Evolutionary conservation across 1,284 basidiomycete species (phyloP).

Genomic region (Chalciporus sp.): DNA sequence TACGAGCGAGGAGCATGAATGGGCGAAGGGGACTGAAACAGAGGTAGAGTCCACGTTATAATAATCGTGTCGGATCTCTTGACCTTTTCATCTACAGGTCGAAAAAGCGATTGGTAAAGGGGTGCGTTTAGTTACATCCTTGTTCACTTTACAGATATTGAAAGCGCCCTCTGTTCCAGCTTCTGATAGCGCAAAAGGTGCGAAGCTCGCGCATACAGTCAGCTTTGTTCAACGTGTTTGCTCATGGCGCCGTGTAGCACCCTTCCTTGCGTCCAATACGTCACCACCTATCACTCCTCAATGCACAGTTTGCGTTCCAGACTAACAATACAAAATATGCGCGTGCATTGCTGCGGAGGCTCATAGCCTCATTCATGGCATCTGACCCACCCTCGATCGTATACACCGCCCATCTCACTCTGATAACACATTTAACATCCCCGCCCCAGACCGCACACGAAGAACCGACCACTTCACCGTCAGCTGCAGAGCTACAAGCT

Average conservation of each 20-base stretch:
- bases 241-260: conserved; percentile 42
- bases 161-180: conserved; percentile 37
- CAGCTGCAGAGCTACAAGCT: conserved; percentile 32
- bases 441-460: conserved; percentile 7
- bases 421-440: conserved; percentile 48
- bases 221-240: conserved; percentile 1
- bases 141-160: background rate
- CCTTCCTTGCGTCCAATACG: conserved; percentile 61
- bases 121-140: conserved; percentile 32
- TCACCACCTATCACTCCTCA: conserved; percentile 58
- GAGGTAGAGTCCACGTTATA: conserved; percentile 44
- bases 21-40: conserved; percentile 50
- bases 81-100: conserved; percentile 36
- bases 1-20: conserved; percentile 39
- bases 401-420: conserved; percentile 55
- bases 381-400: conserved; percentile 52
- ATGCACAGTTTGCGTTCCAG: conserved; percentile 49
- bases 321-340: conserved; percentile 58
- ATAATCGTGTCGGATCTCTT: background rate
- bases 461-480: conserved; percentile 5
- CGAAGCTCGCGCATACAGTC: conserved; percentile 13
- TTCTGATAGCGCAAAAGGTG: conserved; percentile 66
- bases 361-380: conserved; percentile 49
- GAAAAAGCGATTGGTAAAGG: conserved; percentile 54
- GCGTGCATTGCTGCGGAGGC: conserved; percentile 54